Conservation (phyloP, 345 rosid species). For the Triadica sebifera region DNA sequence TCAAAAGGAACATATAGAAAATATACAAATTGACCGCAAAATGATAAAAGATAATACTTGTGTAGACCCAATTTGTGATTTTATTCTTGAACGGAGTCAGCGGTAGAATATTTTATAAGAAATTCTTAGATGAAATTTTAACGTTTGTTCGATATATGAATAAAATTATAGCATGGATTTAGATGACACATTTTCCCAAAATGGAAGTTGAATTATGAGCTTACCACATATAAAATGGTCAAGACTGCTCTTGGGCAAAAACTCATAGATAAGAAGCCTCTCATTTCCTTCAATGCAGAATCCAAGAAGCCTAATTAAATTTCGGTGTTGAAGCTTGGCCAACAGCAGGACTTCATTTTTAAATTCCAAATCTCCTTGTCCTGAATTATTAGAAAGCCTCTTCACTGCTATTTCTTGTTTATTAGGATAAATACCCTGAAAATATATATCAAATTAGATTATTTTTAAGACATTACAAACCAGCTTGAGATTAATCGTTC, state of each 20-base stretch:
- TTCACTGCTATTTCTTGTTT: conserved; percentile 37
- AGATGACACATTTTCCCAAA: no score
- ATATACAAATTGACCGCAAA: no score
- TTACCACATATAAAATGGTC: conserved; percentile 42
- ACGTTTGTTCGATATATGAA: no score
- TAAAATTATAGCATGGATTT: no score
- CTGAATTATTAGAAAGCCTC: conserved; percentile 29
- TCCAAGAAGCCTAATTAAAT: conserved; percentile 39
- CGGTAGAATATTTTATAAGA: no score
- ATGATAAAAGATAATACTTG: no score
- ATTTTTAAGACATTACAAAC: no score
- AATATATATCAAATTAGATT: not conserved
- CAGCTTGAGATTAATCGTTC: no score
- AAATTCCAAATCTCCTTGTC: conserved; percentile 43
- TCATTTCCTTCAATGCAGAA: conserved; percentile 38
- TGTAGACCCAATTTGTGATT: no score
- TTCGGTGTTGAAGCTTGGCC: conserved; percentile 43
- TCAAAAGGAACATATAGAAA: no score
- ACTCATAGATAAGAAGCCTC: conserved; percentile 44
- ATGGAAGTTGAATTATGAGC: not conserved
- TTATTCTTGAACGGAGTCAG: no score
- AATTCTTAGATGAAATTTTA: no score
- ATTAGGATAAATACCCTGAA: conserved; percentile 10
- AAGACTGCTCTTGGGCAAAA: conserved; percentile 38
- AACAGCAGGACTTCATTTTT: conserved; percentile 37